Evolutionary conservation across 768 basidiomycete genomes (phyloP).

Genomic region (Boletales sp.): DNA sequence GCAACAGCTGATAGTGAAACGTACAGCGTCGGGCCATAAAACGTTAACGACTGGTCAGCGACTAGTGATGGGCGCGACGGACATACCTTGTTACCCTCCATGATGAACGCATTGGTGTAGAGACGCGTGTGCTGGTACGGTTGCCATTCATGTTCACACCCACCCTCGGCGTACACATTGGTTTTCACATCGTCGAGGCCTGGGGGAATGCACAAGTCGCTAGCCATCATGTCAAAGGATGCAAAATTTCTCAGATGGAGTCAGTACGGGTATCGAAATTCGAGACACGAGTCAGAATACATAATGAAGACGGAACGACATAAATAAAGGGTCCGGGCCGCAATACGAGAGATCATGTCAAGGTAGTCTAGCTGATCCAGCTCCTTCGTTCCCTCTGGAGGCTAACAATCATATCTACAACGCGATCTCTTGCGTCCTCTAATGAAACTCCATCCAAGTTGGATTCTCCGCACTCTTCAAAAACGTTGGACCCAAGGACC

Average conservation of each 20-base stretch:
- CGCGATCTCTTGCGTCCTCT: slow-evolving; percentile 75
- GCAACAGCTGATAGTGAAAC: slow-evolving; percentile 57
- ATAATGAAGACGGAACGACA: slow-evolving; percentile 4
- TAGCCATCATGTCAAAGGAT: slow-evolving; percentile 7
- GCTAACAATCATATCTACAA: slow-evolving; percentile 65
- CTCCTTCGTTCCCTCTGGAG: slow-evolving; percentile 28
- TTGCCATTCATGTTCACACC: slow-evolving; percentile 45
- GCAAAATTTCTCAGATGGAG: not conserved
- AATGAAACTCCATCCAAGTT: slow-evolving; percentile 36
- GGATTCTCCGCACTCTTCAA: slow-evolving; percentile 30
- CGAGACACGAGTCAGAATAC: slow-evolving; percentile 2
- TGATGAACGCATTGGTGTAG: slow-evolving; percentile 72
- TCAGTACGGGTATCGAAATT: not conserved
- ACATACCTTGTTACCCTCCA: slow-evolving; percentile 47
- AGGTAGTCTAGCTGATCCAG: slow-evolving; percentile 5
- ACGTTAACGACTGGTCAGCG: too few relatives aligned
- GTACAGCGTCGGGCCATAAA: not conserved
- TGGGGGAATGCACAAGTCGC: slow-evolving; percentile 34
- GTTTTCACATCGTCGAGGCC: slow-evolving; percentile 33
- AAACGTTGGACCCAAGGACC: slow-evolving; percentile 52
- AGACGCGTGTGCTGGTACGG: slow-evolving; percentile 37
- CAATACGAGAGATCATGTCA: not conserved
- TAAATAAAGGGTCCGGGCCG: not conserved
- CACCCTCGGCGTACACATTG: slow-evolving; percentile 35
- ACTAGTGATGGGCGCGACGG: too few relatives aligned